Evolutionary conservation across 495 filamentous ascomycete genomes (phyloP).

Genomic region (Penicillium riverlandense): DNA sequence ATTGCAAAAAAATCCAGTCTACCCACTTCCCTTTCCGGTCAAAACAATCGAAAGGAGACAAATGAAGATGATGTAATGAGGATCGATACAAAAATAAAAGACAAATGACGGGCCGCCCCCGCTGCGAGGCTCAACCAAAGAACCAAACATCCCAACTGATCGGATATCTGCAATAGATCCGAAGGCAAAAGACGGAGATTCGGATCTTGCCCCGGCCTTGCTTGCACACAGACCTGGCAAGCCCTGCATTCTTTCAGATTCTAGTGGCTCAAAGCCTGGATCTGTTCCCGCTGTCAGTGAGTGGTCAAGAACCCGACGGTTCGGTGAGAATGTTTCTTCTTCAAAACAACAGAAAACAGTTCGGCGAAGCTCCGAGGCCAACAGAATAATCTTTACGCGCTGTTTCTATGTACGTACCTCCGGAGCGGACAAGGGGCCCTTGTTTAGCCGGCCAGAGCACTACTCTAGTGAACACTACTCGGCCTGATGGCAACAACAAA

Average conservation of each 20-base stretch:
- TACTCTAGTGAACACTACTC: too few species aligned
- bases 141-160: too few species aligned
- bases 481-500: too few species aligned
- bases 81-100: not conserved
- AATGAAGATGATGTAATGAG: constrained; percentile 3
- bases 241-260: constrained; percentile 9
- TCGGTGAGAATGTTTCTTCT: constrained; percentile 1
- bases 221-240: constrained; percentile 4
- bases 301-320: constrained; percentile 5
- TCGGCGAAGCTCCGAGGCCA: too few species aligned
- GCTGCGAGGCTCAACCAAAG: not conserved
- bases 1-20: not conserved
- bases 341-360: too few species aligned
- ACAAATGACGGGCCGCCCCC: not conserved
- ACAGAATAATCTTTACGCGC: too few species aligned
- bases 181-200: not conserved
- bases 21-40: not conserved
- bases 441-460: constrained; percentile 3
- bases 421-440: constrained; percentile 9
- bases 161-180: not conserved
- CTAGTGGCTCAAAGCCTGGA: constrained; percentile 11
- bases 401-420: not conserved
- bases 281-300: constrained; percentile 19
- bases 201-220: constrained; percentile 6
- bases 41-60: too few species aligned